Conservation (phyloP, 768 basidiomycete genomes). For the Amanita brunnescens region DNA sequence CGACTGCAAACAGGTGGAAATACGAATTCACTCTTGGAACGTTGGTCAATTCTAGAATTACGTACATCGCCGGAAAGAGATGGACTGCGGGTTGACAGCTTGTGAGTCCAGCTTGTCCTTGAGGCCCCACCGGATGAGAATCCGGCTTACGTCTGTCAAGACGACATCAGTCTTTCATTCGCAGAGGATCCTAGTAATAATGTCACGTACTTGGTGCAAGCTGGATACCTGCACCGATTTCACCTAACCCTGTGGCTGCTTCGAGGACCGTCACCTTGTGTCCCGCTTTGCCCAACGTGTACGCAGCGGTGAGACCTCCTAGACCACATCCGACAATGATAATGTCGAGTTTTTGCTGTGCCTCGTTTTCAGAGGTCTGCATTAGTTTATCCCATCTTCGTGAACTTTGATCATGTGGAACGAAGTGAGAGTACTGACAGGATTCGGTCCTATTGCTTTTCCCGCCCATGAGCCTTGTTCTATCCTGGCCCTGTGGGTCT, state of each 20-base stretch:
- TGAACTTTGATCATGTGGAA: background rate
- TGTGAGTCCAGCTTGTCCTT: constrained; percentile 28
- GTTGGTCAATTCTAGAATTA: background rate
- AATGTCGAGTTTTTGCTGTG: constrained; percentile 15
- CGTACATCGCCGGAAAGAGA: constrained; percentile 35
- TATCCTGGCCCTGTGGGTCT: background rate
- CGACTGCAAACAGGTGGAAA: constrained; percentile 14
- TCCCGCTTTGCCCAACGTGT: constrained; percentile 35
- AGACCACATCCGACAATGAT: constrained; percentile 44
- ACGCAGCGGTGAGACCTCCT: constrained; percentile 39
- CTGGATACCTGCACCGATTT: constrained; percentile 48
- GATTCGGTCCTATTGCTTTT: background rate
- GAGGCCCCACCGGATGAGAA: constrained; percentile 46
- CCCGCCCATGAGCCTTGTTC: background rate
- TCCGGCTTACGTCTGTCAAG: constrained; percentile 21
- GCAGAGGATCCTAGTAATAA: constrained; percentile 18
- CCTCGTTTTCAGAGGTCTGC: background rate
- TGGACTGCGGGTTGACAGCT: constrained; percentile 28
- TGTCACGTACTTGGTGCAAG: constrained; percentile 19
- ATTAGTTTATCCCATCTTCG: too few species aligned
- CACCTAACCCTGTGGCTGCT: constrained; percentile 26
- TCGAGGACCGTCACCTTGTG: constrained; percentile 44
- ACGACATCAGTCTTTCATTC: background rate
- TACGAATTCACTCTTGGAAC: too few species aligned
- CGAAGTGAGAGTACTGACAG: background rate